Evolutionary conservation across 768 basidiomycete genomes (phyloP).

Genomic region (Tephrocybe sp.): DNA sequence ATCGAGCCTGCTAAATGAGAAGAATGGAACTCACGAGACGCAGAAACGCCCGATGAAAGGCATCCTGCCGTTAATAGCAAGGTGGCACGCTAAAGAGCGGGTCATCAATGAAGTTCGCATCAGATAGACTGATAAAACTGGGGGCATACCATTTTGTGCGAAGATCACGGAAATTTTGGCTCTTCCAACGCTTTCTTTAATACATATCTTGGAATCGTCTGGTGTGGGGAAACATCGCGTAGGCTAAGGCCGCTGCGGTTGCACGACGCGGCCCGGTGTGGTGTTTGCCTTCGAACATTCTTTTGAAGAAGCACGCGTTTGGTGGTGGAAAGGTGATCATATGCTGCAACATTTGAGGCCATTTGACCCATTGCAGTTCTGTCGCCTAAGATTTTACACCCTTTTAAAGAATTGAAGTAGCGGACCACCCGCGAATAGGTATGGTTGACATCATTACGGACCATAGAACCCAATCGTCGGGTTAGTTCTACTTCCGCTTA

Average conservation of each 20-base stretch:
- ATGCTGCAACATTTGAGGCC: conserved; percentile 3
- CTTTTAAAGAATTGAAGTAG: not conserved
- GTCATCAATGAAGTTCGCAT: not conserved
- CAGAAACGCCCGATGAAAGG: not conserved
- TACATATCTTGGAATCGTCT: not conserved
- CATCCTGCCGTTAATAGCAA: not conserved
- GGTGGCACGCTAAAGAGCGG: not conserved
- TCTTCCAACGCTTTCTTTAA: not conserved
- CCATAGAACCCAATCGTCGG: too few relatives aligned
- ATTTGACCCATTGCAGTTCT: too few relatives aligned
- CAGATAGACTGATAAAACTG: not conserved
- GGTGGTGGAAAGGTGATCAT: not conserved
- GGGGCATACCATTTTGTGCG: not conserved
- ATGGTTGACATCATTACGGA: too few relatives aligned
- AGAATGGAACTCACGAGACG: conserved; percentile 2
- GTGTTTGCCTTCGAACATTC: not conserved
- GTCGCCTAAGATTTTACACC: not conserved
- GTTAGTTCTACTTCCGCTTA: too few relatives aligned
- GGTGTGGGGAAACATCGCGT: not conserved
- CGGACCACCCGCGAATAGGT: not conserved
- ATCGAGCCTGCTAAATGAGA: not conserved
- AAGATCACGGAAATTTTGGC: not conserved
- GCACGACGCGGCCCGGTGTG: conserved; percentile 6
- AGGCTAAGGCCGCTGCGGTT: not conserved
- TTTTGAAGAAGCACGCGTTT: conserved; percentile 7